These are phyloP conservation scores for Cetradonia linearis DNA, from an alignment of 495 filamentous ascomycete species.

Conservation along the genomic window DNA sequence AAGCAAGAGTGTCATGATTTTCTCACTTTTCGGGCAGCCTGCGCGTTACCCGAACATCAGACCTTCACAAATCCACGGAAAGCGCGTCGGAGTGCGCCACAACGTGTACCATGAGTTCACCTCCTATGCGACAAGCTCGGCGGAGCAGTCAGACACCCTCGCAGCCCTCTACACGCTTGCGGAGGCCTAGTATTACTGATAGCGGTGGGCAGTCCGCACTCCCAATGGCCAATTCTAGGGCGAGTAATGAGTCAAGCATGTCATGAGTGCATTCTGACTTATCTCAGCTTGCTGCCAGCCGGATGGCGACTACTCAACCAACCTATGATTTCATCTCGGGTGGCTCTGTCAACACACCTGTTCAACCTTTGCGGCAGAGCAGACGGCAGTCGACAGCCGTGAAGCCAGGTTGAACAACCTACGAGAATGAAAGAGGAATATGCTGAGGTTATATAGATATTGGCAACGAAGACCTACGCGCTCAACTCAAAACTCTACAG, in stretches of 20 bases:
- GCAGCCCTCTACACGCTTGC: conserved; percentile 4
- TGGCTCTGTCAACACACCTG: conserved; percentile 29
- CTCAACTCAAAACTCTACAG: conserved; percentile 55
- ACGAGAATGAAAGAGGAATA: background rate
- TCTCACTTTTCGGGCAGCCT: background rate
- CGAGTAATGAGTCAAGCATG: conserved; percentile 7
- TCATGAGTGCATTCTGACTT: background rate
- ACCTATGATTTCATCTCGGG: conserved; percentile 54
- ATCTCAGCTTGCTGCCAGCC: conserved; percentile 20
- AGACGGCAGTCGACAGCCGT: conserved; percentile 31
- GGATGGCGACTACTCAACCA: conserved; percentile 41
- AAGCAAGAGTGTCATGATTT: background rate
- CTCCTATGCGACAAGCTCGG: conserved; percentile 22
- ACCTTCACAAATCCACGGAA: background rate
- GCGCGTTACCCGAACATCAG: background rate
- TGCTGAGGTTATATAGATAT: conserved; percentile 14
- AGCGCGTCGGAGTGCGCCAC: conserved; percentile 4
- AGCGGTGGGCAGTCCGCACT: conserved; percentile 18
- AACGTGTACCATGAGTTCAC: conserved; percentile 22
- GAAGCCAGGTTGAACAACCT: conserved; percentile 21
- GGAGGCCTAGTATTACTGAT: conserved; percentile 14
- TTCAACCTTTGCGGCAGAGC: conserved; percentile 21
- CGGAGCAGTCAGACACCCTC: conserved; percentile 15
- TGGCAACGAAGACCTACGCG: conserved; percentile 54
- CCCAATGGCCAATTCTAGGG: conserved; percentile 25